Conservation (phyloP, 345 rosid species). For the Moricandia moricandioides region DNA sequence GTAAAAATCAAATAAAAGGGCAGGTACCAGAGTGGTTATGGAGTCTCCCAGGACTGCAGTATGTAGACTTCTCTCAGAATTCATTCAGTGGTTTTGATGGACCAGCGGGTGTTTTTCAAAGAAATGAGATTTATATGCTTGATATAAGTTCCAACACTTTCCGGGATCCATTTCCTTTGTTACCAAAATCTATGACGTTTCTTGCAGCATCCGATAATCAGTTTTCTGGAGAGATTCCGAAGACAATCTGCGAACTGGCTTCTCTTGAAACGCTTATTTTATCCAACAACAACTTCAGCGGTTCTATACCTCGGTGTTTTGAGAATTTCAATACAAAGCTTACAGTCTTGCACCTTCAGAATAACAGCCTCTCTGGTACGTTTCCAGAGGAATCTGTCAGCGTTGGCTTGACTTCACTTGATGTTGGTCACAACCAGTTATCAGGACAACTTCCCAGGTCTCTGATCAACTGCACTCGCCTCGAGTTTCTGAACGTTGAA, state of each 20-base stretch:
- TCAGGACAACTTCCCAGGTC: neutral
- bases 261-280: neutral
- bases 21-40: neutral
- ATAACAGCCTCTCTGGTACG: neutral
- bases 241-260: neutral
- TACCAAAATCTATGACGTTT: neutral
- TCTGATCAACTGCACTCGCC: neutral
- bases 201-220: neutral
- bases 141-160: neutral
- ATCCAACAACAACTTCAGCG: neutral
- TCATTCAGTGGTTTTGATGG: neutral
- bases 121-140: neutral
- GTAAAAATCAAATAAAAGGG: neutral
- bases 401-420: neutral
- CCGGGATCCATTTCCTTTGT: neutral
- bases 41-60: neutral
- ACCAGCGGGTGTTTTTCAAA: neutral
- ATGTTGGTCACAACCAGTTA: neutral
- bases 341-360: neutral
- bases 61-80: neutral
- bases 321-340: neutral
- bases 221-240: neutral
- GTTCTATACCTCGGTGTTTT: neutral
- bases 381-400: neutral
- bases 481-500: neutral